A percentile compares a stretch with the other conserved stretches of the same genome.
These are phyloP conservation scores for Phytophthora vignae DNA, from an alignment of 352 stramenopile genomes.

Conservation along the genomic window DNA sequence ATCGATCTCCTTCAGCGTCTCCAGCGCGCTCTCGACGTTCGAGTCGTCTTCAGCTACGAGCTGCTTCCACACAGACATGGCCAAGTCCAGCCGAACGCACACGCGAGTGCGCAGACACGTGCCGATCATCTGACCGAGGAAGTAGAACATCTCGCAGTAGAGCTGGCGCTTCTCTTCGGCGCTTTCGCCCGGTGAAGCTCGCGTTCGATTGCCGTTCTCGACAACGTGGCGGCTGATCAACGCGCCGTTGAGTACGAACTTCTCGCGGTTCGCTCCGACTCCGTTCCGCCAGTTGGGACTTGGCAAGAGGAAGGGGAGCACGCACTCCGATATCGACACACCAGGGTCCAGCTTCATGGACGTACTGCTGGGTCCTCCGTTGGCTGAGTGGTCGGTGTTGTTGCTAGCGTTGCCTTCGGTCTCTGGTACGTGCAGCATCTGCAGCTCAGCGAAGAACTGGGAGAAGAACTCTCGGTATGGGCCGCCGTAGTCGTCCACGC, in stretches of 20 bases:
- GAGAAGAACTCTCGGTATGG: constrained; percentile 95
- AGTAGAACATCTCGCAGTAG: constrained; percentile 88
- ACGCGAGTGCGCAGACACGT: constrained; percentile 87
- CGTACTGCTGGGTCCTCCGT: constrained; percentile 23
- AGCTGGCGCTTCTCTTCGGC: constrained; percentile 63
- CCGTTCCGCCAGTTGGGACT: constrained; percentile 89
- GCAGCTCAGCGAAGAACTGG: constrained; percentile 80
- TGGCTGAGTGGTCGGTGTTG: constrained; percentile 11
- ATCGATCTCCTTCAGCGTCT: constrained; percentile 71
- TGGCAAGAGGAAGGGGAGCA: constrained; percentile 88
- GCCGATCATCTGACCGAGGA: constrained; percentile 92
- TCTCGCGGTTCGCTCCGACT: constrained; percentile 81
- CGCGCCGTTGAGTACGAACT: constrained; percentile 82
- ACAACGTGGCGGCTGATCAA: constrained; percentile 16
- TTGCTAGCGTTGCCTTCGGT: background rate
- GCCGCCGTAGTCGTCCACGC: constrained; percentile 94
- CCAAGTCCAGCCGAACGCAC: constrained; percentile 77
- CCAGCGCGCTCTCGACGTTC: constrained; percentile 43
- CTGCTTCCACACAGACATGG: constrained; percentile 78
- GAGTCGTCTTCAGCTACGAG: constrained; percentile 59
- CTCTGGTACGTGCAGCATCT: constrained; percentile 50
- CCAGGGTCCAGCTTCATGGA: constrained; percentile 30
- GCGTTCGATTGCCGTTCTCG: background rate
- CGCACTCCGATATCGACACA: constrained; percentile 45
- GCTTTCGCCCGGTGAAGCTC: constrained; percentile 37